Conservation (phyloP, 2,329 filamentous ascomycete genomes). For the Macroventuria anomochaeta region DNA sequence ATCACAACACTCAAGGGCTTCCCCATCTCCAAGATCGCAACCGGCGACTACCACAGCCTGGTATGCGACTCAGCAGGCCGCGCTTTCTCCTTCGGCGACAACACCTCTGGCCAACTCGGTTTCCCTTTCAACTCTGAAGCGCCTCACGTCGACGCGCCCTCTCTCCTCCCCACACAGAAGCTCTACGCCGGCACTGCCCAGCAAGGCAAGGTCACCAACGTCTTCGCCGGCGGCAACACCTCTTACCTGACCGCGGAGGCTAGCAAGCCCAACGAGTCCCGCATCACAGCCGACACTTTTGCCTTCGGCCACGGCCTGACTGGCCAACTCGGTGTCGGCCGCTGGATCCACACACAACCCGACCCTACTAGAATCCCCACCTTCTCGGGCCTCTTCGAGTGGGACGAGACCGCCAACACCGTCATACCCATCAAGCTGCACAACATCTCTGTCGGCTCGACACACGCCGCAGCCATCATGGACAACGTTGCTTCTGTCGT, state of each 20-base stretch:
- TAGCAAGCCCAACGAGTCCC: constrained; percentile 63
- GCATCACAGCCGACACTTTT: constrained; percentile 78
- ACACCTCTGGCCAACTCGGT: constrained; percentile 89
- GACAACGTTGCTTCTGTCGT: constrained; percentile 77
- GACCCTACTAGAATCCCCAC: constrained; percentile 80
- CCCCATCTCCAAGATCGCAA: constrained; percentile 75
- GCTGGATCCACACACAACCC: constrained; percentile 86
- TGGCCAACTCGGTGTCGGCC: constrained; percentile 82
- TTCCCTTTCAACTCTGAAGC: constrained; percentile 71
- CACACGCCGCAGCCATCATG: constrained; percentile 83
- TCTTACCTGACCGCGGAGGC: constrained; percentile 89
- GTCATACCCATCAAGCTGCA: constrained; percentile 80
- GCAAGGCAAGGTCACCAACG: constrained; percentile 71
- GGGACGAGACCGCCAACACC: constrained; percentile 72
- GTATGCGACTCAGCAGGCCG: constrained; percentile 77
- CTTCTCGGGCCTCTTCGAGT: constrained; percentile 85
- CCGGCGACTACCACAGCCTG: constrained; percentile 86
- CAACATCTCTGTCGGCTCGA: constrained; percentile 75
- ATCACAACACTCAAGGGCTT: constrained; percentile 73
- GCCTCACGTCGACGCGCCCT: constrained; percentile 71
- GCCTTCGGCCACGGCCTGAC: constrained; percentile 85
- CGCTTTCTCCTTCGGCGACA: constrained; percentile 89
- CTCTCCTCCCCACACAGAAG: constrained; percentile 70
- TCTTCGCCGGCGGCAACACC: constrained; percentile 85
- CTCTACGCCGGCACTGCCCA: constrained; percentile 74